Evolutionary conservation across 2,329 filamentous ascomycete genomes (phyloP).

Genomic region (Thelonectria discophora): DNA sequence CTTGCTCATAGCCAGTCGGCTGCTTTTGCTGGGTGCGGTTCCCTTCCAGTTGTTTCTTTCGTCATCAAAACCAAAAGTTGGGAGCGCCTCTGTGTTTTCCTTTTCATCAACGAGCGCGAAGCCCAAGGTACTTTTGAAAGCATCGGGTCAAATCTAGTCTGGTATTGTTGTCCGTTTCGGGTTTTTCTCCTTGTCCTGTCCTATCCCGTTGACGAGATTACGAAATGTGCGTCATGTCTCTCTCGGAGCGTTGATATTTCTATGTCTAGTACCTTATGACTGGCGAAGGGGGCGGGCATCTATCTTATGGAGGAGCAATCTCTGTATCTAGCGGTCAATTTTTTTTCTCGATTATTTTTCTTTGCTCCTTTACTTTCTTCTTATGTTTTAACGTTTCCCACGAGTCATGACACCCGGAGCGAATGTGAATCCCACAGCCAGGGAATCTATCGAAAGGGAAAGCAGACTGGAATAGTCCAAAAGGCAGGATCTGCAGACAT

Average conservation of each 20-base stretch:
- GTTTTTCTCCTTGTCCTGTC: slow-evolving; percentile 26
- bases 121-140: slow-evolving; percentile 44
- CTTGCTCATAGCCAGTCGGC: slow-evolving; percentile 40
- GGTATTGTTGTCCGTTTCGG: slow-evolving; percentile 35
- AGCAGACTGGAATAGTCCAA: slow-evolving; percentile 1
- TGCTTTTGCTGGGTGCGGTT: slow-evolving; percentile 34
- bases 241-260: slow-evolving; percentile 39
- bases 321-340: slow-evolving; percentile 41
- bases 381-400: slow-evolving; percentile 29
- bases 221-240: slow-evolving; percentile 39
- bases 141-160: slow-evolving; percentile 37
- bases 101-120: slow-evolving; percentile 41
- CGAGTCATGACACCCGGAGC: slow-evolving; percentile 30
- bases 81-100: slow-evolving; percentile 38
- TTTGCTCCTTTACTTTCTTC: slow-evolving; percentile 28
- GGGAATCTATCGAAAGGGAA: slow-evolving; percentile 9
- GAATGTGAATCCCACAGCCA: slow-evolving; percentile 32
- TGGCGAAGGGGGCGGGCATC: slow-evolving; percentile 34
- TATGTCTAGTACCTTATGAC: slow-evolving; percentile 36
- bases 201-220: slow-evolving; percentile 38
- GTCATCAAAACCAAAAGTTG: slow-evolving; percentile 38
- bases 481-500: neutral
- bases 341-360: slow-evolving; percentile 29
- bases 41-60: slow-evolving; percentile 28
- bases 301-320: slow-evolving; percentile 39